Evolutionary conservation across 2,329 filamentous ascomycete species (phyloP).

Genomic region (Torrubiellomyces zombiae): DNA sequence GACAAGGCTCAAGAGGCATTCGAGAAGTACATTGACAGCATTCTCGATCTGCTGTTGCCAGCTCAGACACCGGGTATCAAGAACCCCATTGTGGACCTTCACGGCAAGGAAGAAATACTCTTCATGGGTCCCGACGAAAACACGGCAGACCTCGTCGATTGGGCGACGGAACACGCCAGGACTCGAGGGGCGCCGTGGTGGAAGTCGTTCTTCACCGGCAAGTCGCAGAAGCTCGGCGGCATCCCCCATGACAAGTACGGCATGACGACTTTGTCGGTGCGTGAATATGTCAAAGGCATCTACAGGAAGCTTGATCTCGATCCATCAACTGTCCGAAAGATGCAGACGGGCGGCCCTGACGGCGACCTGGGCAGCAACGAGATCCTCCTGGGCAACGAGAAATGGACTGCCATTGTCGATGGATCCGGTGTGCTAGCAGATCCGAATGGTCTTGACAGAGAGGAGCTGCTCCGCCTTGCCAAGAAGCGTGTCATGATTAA

Average conservation of each 20-base stretch:
- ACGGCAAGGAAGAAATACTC: conserved; percentile 89
- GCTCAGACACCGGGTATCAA: conserved; percentile 92
- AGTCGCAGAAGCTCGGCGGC: conserved; percentile 87
- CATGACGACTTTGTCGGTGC: conserved; percentile 94
- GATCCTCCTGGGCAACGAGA: conserved; percentile 89
- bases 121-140: conserved; percentile 99
- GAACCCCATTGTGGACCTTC: conserved; percentile 90
- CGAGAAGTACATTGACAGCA: conserved; percentile 99
- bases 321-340: conserved; percentile 68
- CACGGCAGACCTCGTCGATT: conserved; percentile 90
- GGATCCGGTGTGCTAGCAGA: conserved; percentile 90
- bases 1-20: conserved; percentile 86
- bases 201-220: conserved; percentile 99
- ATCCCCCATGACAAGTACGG: conserved; percentile 94
- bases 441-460: conserved; percentile 70
- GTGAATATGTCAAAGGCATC: conserved; percentile 90
- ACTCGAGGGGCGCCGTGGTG: conserved; percentile 85
- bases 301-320: conserved; percentile 92
- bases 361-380: conserved; percentile 96
- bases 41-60: conserved; percentile 82
- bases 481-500: conserved; percentile 79
- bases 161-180: conserved; percentile 93
- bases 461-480: conserved; percentile 71
- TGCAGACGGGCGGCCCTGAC: conserved; percentile 95
- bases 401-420: conserved; percentile 90